A percentile compares a stretch with the other conserved stretches of the same genome.
phyloP scores from a whole-genome alignment of 257 asterid genomes.

The Scutellaria minor region DNA sequence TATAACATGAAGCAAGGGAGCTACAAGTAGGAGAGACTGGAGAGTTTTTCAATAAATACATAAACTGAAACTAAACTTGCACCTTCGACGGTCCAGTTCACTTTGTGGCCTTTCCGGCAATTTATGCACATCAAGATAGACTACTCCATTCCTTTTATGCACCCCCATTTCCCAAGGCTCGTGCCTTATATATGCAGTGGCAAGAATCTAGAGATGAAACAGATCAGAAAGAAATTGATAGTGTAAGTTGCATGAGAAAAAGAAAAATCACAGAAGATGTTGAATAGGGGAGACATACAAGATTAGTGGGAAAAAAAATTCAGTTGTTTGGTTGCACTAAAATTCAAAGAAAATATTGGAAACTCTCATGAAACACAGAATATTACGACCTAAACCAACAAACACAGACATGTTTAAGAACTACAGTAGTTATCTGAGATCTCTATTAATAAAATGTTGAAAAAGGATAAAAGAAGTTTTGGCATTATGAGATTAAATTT shows the following conservation, averaged over 20 bases:
- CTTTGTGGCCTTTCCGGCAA: conserved; percentile 90
- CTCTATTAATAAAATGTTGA: not conserved
- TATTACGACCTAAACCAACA: not conserved
- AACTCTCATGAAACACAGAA: not conserved
- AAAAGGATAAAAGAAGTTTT: not conserved
- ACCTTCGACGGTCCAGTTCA: conserved; percentile 93
- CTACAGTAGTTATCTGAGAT: not conserved
- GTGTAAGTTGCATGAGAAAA: not conserved
- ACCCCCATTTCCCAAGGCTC: conserved; percentile 99
- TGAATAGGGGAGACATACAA: not conserved
- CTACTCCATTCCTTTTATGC: conserved; percentile 89
- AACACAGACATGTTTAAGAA: not conserved
- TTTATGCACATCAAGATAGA: conserved; percentile 94
- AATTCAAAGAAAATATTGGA: conserved; percentile 1
- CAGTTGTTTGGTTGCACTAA: not conserved
- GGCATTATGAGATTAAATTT: not conserved
- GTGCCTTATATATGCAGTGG: conserved; percentile 86
- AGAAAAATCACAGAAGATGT: not conserved
- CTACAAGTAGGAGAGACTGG: not conserved
- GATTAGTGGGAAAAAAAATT: not conserved
- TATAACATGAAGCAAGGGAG: no score
- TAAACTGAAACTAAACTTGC: conserved; percentile 22
- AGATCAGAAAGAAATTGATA: conserved; percentile 9
- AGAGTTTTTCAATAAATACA: not conserved
- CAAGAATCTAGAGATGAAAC: conserved; percentile 70